Conservation (phyloP, 78 protist genomes). For the Dictyostelium firmibasis region DNA sequence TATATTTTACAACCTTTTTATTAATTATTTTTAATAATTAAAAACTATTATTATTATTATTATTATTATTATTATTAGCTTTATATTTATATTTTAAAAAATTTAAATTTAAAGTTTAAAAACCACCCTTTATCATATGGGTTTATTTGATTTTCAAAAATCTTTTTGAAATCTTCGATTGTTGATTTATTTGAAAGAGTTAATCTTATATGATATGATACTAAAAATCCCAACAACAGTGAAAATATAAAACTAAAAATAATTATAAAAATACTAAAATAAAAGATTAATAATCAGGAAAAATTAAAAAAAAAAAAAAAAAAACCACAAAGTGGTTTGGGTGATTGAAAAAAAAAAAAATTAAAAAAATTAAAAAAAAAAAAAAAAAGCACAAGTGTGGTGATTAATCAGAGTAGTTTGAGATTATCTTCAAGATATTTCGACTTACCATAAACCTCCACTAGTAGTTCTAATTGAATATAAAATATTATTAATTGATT, state of each 20-base stretch:
- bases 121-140: not conserved
- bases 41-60: no score
- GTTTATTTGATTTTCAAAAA: not conserved
- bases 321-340: not conserved
- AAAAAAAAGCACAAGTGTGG: not conserved
- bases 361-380: not conserved
- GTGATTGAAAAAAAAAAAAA: not conserved
- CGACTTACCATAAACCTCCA: slow-evolving; percentile 5
- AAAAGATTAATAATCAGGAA: not conserved
- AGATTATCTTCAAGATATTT: not conserved
- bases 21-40: not conserved
- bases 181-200: slow-evolving; percentile 15
- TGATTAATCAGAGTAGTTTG: not conserved
- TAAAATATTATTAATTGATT: not conserved
- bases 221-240: not conserved
- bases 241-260: slow-evolving; percentile 12
- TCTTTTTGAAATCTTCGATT: slow-evolving; percentile 13
- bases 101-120: not conserved
- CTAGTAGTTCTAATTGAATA: not conserved
- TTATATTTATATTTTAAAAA: not conserved
- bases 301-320: not conserved
- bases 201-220: slow-evolving; percentile 5
- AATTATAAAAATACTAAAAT: slow-evolving; percentile 6
- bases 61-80: not conserved
- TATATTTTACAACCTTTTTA: not conserved